These are phyloP conservation scores for Dioszegia crocea DNA, from an alignment of 768 basidiomycete genomes.

Conservation along the genomic window DNA sequence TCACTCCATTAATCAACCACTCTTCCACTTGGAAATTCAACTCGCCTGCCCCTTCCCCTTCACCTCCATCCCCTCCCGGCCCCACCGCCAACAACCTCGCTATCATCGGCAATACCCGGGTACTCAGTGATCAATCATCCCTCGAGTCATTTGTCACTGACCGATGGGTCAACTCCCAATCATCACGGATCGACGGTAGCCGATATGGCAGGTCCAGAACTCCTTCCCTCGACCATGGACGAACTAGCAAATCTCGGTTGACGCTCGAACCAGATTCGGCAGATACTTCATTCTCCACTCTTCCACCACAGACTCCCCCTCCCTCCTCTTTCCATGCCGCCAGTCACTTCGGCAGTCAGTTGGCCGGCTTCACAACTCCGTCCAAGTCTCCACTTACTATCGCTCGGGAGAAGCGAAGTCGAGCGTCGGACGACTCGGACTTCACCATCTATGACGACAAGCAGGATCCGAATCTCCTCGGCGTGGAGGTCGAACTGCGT, in stretches of 20 bases:
- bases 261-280: constrained; percentile 6
- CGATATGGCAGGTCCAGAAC: too few relatives aligned
- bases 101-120: too few relatives aligned
- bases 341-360: background rate
- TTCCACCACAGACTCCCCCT: background rate
- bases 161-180: constrained; percentile 3
- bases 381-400: too few relatives aligned
- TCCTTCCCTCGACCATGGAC: too few relatives aligned
- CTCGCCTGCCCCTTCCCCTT: background rate
- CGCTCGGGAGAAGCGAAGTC: background rate
- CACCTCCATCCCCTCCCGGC: background rate
- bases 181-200: background rate
- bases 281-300: constrained; percentile 1
- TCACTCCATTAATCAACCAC: background rate
- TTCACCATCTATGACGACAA: too few relatives aligned
- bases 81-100: background rate
- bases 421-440: too few relatives aligned
- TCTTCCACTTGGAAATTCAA: background rate
- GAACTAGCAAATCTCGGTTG: too few relatives aligned
- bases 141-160: background rate
- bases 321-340: background rate
- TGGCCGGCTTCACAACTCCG: too few relatives aligned
- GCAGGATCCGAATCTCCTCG: too few relatives aligned
- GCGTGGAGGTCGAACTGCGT: too few relatives aligned
- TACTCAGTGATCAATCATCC: background rate